Base-by-base conservation (phyloP, 805 yeast genomes). In the Metschnikowia peoriensis region DNA sequence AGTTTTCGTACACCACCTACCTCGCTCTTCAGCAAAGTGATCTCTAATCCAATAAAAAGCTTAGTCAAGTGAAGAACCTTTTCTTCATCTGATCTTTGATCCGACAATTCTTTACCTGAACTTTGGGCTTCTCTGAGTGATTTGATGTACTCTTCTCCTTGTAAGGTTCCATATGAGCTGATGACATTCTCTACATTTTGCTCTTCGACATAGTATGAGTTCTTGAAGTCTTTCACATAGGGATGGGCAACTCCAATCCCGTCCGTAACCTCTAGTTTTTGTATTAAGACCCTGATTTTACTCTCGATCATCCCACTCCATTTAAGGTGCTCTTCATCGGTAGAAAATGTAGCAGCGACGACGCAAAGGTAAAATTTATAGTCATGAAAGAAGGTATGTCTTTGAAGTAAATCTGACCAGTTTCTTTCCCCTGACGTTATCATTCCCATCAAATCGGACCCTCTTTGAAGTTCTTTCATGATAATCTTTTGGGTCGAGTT, bases 261-360 rank as follows among this genome's bases (percentile, higher is more conserved):
- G 4, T 82, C 84, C 17, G 85, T 71, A 6, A 82, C 76, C 67
- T 94, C 99, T 46, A 94, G 77, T 66, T 91, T 94, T 61, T 82
- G 87, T 35, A 94, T 96, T 35, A 94, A 69, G 41, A 87, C 71
- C 59, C 99, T 81, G 42, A 93, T 67, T 69, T 87, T 89, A 61
- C 96, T 85, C 68, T 94, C 98, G 10, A 94, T 93, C 74, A 93
- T 75, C 9, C 99, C 98, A 59, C 89, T 84, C 96, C 96, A 94
- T 61, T 87, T 88, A 52, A 85, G 70, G 63, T 93, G 97, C 50
- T 91, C 91, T 65, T 91, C 98, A 51, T 82, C 81, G 1, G 80
- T 71, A 7, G 86, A 88, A 55, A 75, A 78, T 0, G 97, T 87
- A 1, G 88, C 83, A 0, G 91, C 93, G 50, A 88, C 84, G 2